Evolutionary conservation across 306 rosid genomes (phyloP).

Genomic region (Canavalia ensiformis): DNA sequence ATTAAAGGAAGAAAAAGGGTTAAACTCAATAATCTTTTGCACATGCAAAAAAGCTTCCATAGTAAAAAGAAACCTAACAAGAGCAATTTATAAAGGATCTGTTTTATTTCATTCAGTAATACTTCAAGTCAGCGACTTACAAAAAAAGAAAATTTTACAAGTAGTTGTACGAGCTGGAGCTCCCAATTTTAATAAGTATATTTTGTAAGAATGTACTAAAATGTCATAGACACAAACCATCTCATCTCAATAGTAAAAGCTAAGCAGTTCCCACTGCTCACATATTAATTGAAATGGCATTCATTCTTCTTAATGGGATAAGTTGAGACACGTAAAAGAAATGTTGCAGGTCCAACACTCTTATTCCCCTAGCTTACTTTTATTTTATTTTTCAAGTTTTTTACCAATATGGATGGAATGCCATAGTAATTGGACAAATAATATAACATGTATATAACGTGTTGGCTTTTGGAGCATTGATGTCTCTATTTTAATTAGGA

Average conservation of each 20-base stretch:
- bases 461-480: conserved; percentile 7
- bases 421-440: conserved; percentile 19
- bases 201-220: conserved; percentile 25
- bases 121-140: not conserved
- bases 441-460: not conserved
- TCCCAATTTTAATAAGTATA: conserved; percentile 9
- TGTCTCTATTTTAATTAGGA: not conserved
- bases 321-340: conserved; percentile 2
- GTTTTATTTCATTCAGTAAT: conserved; percentile 17
- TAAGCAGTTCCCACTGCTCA: not conserved
- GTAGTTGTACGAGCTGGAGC: not conserved
- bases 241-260: not conserved
- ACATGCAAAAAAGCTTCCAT: not conserved
- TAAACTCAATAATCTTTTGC: conserved; percentile 3
- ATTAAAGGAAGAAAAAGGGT: not conserved
- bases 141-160: conserved; percentile 4
- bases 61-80: not conserved
- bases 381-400: not conserved
- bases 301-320: conserved; percentile 8
- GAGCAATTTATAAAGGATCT: conserved; percentile 6
- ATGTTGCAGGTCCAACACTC: not conserved
- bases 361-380: not conserved
- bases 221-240: not conserved
- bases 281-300: not conserved
- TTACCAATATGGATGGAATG: not conserved